Base-by-base conservation (phyloP, 495 filamentous ascomycete species). In the Cairneyella variabilis region DNA sequence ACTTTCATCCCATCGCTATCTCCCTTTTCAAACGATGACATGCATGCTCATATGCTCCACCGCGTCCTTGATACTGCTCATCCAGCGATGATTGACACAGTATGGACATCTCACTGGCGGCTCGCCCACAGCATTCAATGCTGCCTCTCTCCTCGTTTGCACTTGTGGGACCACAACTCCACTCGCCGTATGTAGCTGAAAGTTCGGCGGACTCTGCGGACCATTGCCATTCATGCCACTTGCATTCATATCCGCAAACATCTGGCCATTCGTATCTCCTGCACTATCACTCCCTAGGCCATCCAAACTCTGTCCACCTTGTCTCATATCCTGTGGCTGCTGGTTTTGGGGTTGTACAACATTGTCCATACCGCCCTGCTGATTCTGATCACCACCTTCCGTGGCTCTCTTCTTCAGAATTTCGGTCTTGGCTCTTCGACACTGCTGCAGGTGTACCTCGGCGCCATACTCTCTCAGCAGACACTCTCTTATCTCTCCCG, bases 21-120 rank as follows among this genome's bases (percentile, higher is more conserved):
- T n/a, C n/a, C n/a, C n/a, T n/a, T n/a, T 18, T 50, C 40, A 79
- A 37, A 81, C 76, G 43, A 78, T 69, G 12, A 81, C 77, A 48
- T 81, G 77, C 26, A 75, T 80, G 40, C 72, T 76, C 76, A 81
- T 73, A 54, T 81, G 77, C 64, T 81, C 76, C 2, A 81, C 77
- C 11, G 77, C 76, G 62, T 80, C 77, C 64, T 80, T 78, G 34
- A 81, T 74, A 12, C 66, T 77, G 30, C 74, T 68, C 55, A 81
- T 73, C 76, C 77, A 76, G 7, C 76, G 67, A 64, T 75, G 74
- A 53, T 81, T 81, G 20, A 79, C 66, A 52, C 77, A 81, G 57
- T 76, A 81, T 4, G 77, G 77, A 43, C 77, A 81, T 21, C 75
- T 67, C 0, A 81, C 61, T n/a, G 76, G 74, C 26, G 69, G 64